phyloP scores from a whole-genome alignment of 306 rosid species.

The Medicago lupulina region DNA sequence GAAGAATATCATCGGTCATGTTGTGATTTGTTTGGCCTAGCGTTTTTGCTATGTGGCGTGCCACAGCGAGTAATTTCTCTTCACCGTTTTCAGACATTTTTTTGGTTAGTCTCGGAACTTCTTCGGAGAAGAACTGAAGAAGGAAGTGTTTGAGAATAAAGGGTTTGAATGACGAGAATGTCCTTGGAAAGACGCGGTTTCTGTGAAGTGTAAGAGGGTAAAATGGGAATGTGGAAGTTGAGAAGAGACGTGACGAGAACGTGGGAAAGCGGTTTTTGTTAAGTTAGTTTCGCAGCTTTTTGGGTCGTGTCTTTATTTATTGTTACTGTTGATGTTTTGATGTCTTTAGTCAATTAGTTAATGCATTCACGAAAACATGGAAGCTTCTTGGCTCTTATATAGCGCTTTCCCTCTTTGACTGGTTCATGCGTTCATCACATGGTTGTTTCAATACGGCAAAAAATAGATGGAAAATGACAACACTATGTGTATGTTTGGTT shows the following conservation, averaged over 20 bases:
- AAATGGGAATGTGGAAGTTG: neutral
- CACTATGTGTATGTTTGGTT: no score
- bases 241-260: conserved; percentile 29
- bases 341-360: neutral
- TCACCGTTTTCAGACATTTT: conserved; percentile 88
- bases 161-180: conserved; percentile 30
- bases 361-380: neutral
- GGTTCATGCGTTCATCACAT: no score
- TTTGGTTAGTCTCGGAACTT: neutral
- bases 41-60: conserved; percentile 89
- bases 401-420: no score
- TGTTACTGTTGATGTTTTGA: neutral
- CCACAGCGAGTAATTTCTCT: conserved; percentile 77
- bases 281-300: conserved; percentile 24
- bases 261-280: conserved; percentile 32
- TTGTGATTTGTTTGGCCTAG: conserved; percentile 67
- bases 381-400: conserved; percentile 18
- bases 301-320: conserved; percentile 5
- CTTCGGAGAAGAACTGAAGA: neutral
- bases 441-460: no score
- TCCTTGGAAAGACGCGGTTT: conserved; percentile 50
- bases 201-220: neutral
- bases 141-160: neutral
- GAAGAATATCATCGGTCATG: conserved; percentile 82
- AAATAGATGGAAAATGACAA: no score